Percentiles rank a stretch among this genome's conserved stretches.
These are phyloP conservation scores for Diophrys appendiculata DNA, from an alignment of 73 alveolate species.

Conservation along the genomic window DNA sequence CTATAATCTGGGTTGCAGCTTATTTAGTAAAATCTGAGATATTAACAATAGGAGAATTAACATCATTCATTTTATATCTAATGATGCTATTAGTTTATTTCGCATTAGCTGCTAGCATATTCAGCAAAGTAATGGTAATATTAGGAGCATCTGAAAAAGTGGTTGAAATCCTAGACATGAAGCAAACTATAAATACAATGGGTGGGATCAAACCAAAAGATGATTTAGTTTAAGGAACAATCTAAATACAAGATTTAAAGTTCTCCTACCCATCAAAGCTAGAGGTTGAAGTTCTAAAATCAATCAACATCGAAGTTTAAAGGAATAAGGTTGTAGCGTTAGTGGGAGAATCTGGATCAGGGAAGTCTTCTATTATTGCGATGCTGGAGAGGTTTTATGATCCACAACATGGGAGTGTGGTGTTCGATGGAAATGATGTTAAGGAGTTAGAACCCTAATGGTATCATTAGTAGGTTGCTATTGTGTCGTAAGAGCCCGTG, in stretches of 20 bases:
- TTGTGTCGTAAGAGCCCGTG: slow-evolving; percentile 55
- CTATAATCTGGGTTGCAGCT: slow-evolving; percentile 22
- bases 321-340: slow-evolving; percentile 34
- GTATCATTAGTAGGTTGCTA: slow-evolving; percentile 49
- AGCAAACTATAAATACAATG: slow-evolving; percentile 28
- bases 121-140: slow-evolving; percentile 36
- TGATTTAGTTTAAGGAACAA: slow-evolving; percentile 13
- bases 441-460: slow-evolving; percentile 54
- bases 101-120: slow-evolving; percentile 23
- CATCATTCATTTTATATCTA: slow-evolving; percentile 43
- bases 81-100: slow-evolving; percentile 30
- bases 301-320: background rate
- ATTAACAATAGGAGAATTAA: slow-evolving; percentile 36
- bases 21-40: slow-evolving; percentile 3
- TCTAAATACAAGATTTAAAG: slow-evolving; percentile 18
- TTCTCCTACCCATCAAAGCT: slow-evolving; percentile 43
- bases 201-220: slow-evolving; percentile 35
- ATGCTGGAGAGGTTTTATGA: slow-evolving; percentile 74
- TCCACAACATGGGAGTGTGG: slow-evolving; percentile 52
- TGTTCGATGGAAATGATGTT: slow-evolving; percentile 55
- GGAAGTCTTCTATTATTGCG: slow-evolving; percentile 56
- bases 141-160: slow-evolving; percentile 48
- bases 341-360: slow-evolving; percentile 56
- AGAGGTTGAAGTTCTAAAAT: slow-evolving; percentile 24
- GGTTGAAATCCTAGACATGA: slow-evolving; percentile 22